phyloP scores from a whole-genome alignment of 1,139 yeast species.

The Scheffersomyces quercinus region DNA sequence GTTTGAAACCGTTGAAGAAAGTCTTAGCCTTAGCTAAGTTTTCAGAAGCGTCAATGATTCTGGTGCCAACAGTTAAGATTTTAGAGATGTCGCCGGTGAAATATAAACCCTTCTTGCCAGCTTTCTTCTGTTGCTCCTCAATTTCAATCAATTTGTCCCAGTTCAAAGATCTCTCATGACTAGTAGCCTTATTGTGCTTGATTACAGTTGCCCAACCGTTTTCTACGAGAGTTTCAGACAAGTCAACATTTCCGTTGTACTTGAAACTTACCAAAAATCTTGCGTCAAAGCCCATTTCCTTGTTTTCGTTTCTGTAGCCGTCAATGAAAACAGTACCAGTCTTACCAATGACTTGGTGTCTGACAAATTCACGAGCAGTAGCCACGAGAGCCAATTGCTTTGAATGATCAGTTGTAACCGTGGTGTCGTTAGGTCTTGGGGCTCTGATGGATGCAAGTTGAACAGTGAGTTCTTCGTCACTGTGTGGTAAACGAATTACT shows the following conservation, averaged over 20 bases:
- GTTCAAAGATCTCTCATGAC: constrained; percentile 65
- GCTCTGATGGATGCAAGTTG: constrained; percentile 75
- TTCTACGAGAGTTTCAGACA: constrained; percentile 62
- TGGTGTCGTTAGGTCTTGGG: constrained; percentile 65
- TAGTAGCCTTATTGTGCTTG: constrained; percentile 71
- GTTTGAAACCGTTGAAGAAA: constrained; percentile 67
- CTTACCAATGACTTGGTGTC: constrained; percentile 71
- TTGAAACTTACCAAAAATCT: constrained; percentile 62
- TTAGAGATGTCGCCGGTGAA: constrained; percentile 47
- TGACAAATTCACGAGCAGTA: constrained; percentile 70
- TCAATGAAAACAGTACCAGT: constrained; percentile 60
- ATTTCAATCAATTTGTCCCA: constrained; percentile 79
- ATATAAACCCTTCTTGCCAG: constrained; percentile 57
- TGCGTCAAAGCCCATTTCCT: constrained; percentile 58
- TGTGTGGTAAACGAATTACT: constrained; percentile 46
- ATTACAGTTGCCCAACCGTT: constrained; percentile 78
- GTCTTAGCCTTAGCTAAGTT: constrained; percentile 70
- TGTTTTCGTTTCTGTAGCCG: constrained; percentile 62
- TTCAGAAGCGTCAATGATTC: constrained; percentile 81
- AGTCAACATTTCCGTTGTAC: constrained; percentile 47
- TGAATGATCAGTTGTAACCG: constrained; percentile 42
- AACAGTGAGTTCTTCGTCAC: constrained; percentile 57
- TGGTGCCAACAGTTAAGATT: constrained; percentile 50
- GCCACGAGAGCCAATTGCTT: constrained; percentile 53
- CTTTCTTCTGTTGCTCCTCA: constrained; percentile 60